Conservation (phyloP, 2,329 filamentous ascomycete species). For the Pseudopyrenochaeta lycopersici region DNA sequence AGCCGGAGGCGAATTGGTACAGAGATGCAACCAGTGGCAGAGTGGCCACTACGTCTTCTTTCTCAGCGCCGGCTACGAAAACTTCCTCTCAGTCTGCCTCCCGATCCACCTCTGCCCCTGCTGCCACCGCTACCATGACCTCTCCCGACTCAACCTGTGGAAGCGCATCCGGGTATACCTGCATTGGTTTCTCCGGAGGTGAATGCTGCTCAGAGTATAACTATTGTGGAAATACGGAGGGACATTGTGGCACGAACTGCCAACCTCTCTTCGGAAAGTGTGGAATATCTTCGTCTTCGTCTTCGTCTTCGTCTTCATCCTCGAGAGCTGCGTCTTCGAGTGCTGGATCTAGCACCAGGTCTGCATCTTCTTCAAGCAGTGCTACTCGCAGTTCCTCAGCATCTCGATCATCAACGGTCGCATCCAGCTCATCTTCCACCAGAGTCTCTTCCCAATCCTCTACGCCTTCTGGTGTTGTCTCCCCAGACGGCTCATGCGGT, state of each 20-base stretch:
- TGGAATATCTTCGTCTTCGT: background rate
- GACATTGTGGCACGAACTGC: conserved; percentile 8
- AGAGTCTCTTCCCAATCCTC: background rate
- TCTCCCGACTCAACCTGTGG: conserved; percentile 30
- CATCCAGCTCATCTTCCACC: background rate
- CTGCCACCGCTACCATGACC: conserved; percentile 11
- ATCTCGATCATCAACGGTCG: background rate
- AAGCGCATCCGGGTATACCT: conserved; percentile 25
- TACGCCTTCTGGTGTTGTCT: conserved; percentile 9
- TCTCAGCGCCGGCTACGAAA: conserved; percentile 16
- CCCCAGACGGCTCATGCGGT: conserved; percentile 21
- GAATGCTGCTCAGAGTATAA: conserved; percentile 42
- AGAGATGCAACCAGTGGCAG: conserved; percentile 36
- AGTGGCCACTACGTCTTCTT: conserved; percentile 16
- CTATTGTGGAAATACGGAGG: conserved; percentile 18
- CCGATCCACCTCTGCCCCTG: conserved; percentile 3
- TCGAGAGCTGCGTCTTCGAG: background rate
- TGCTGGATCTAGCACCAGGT: background rate
- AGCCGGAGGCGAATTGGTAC: conserved; percentile 58
- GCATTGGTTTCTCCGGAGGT: conserved; percentile 43
- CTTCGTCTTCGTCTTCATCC: background rate
- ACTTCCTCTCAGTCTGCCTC: conserved; percentile 24
- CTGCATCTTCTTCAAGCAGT: background rate
- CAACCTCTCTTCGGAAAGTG: conserved; percentile 15
- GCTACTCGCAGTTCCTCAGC: background rate